Base-by-base conservation (phyloP, 139 green algal genomes). In the Chara braunii region DNA sequence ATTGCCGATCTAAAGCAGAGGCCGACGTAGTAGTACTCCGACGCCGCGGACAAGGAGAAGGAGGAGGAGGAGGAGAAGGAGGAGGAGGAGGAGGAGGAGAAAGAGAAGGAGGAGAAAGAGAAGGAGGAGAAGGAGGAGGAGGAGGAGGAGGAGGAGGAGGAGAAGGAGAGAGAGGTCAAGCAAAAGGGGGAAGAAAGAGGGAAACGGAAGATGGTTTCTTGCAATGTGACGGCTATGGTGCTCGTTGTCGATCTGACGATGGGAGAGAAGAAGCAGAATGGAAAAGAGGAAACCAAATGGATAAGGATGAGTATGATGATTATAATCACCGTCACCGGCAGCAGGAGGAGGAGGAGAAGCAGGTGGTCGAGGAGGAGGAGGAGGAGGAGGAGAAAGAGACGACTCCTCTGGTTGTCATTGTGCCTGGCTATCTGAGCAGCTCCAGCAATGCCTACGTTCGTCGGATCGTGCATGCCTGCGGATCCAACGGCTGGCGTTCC, bases 401-500 rank as follows among this genome's bases (percentile, higher is more conserved):
- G 32, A 33, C 33, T 9, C 64, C 64, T 0, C 26, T 60, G 40
- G 54, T 73, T 14, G 14, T 72, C 23, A 9, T 73, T 18, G 31
- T 73, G 8, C 64, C 64, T 3, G 64, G 64, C 8, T 40, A 70
- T 14, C 66, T 56, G 4, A 73, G 64, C 36, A 34, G 57, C 18
- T 73, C 54, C 22, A 29, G 14, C 11, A 58, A 14, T 58, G 50
- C 50, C 12, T 14, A 58, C 50, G 40, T 18, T 48, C 18, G 18
- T 18, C 18, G 18, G 40, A 18, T 48, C 18, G 18, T 48, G 18
- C 18, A 48, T 48, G 40, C 40, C 18, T 48, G 40, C 40, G 18
- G 18, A 18, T 48, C 18, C 18, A 48, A 48, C 8, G 66, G 66
- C 24, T 75, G 66, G 66, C 34, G 62, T 18, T 40, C 23, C 3